These are phyloP conservation scores for Cicer chorassanicum DNA, from an alignment of 306 rosid species.

Conservation along the genomic window DNA sequence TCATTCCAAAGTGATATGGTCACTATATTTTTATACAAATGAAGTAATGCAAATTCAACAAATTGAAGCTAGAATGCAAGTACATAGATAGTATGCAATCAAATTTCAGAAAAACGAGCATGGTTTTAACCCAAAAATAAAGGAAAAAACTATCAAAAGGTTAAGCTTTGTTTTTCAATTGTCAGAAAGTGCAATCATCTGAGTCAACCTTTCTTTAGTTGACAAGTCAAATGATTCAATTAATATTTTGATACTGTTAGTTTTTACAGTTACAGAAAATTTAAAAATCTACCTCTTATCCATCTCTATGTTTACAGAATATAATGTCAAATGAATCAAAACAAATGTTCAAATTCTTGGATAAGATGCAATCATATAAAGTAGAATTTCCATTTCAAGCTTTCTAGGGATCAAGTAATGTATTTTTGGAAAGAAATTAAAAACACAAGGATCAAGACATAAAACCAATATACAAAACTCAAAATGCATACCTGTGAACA, in stretches of 20 bases:
- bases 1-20: background rate
- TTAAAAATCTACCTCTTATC: background rate
- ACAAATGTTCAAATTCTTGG: slow-evolving; percentile 19
- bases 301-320: slow-evolving; percentile 1
- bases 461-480: slow-evolving; percentile 20
- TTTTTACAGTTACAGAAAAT: background rate
- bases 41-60: slow-evolving; percentile 16
- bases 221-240: background rate
- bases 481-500: slow-evolving; percentile 76
- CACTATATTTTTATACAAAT: background rate
- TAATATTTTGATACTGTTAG: background rate
- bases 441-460: slow-evolving; percentile 1
- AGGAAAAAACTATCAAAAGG: too few relatives aligned
- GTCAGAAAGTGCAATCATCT: too few relatives aligned
- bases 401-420: slow-evolving; percentile 14
- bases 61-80: too few relatives aligned
- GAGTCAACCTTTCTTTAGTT: too few relatives aligned
- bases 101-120: too few relatives aligned
- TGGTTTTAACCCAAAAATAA: too few relatives aligned
- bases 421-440: background rate
- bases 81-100: too few relatives aligned
- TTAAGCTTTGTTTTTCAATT: too few relatives aligned
- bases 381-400: slow-evolving; percentile 37
- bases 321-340: slow-evolving; percentile 24
- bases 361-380: slow-evolving; percentile 28